A percentile compares a stretch with the other conserved stretches of the same genome.
Conservation (phyloP, 495 filamentous ascomycete genomes). For the Ascodesmis nigricans region DNA sequence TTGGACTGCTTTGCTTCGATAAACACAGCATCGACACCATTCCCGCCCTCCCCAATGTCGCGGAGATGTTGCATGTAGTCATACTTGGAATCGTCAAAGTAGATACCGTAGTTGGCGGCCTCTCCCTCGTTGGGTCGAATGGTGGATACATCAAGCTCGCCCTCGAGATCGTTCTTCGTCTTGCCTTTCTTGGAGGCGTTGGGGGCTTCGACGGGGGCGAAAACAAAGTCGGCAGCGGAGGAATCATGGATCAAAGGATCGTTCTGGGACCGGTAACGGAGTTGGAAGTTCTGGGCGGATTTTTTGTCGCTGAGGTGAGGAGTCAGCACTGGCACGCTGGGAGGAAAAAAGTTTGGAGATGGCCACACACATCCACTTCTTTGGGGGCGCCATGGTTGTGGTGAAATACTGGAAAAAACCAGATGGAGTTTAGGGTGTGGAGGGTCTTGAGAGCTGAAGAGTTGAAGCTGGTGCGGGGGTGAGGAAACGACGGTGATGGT, state of each 20-base stretch:
- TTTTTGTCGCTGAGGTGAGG: slow-evolving; percentile 80
- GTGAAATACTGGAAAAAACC: not conserved
- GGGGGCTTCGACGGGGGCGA: slow-evolving; percentile 27
- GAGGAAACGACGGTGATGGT: not conserved
- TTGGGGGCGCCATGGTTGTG: not conserved
- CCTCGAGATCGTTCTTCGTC: slow-evolving; percentile 47
- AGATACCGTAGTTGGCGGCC: slow-evolving; percentile 81
- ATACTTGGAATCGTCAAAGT: slow-evolving; percentile 69
- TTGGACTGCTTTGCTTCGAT: slow-evolving; percentile 48
- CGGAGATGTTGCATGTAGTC: slow-evolving; percentile 99
- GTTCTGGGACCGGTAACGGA: slow-evolving; percentile 90
- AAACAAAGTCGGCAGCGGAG: slow-evolving; percentile 57
- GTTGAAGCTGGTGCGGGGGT: not conserved
- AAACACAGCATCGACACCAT: slow-evolving; percentile 42
- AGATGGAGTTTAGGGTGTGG: too few relatives aligned
- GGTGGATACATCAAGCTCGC: slow-evolving; percentile 39
- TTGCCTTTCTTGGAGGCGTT: slow-evolving; percentile 32
- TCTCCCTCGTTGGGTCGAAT: slow-evolving; percentile 85
- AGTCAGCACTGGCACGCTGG: slow-evolving; percentile 10
- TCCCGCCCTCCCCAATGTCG: slow-evolving; percentile 42
- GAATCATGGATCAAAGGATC: slow-evolving; percentile 85
- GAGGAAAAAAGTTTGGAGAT: slow-evolving; percentile 1
- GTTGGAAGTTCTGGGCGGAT: slow-evolving; percentile 68
- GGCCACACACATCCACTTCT: too few relatives aligned
- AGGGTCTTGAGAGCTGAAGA: too few relatives aligned